Base-by-base conservation (phyloP, 495 filamentous ascomycete species). In the Acidiella bohemica region DNA sequence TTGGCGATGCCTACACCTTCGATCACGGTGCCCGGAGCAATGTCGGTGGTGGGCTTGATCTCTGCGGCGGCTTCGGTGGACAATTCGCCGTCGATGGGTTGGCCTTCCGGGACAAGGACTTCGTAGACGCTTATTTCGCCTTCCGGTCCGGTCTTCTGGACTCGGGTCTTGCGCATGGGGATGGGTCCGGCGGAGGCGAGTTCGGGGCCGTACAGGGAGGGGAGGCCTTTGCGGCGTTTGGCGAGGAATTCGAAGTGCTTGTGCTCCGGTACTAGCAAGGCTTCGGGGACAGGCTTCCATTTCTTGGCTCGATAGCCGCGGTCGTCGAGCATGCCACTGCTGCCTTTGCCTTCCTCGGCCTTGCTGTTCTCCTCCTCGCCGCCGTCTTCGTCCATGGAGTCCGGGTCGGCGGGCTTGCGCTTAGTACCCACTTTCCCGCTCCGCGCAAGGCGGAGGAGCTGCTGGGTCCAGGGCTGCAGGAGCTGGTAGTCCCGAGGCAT, bases 401-500 rank as follows among this genome's bases (percentile, higher is more conserved):
- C 46, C 16, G 76, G 72, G 27, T 67, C 59, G n/a, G n/a, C n/a
- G 5, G 45, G 21, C 16, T 55, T 57, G 12, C 62, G 56, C 27
- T 59, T 46, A 14, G 52, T 57, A 34, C 67, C 58, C 9, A 68
- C 57, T 21, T 65, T 58, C 28, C 67, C 65, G 37, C 60, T 55
- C 0, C 88, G 75, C 27, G 84, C 83, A 17, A 81, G 80, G 23
- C 84, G 76, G 0, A 96, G 69, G n/a, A 96, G 70, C 32, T 60
- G 51, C 54, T 87, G 81, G 26, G 75, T 86, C 60, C 81, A 77
- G 3, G 76, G 72, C 0, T 80, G 73, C 8, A 95, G 66, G 12
- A 94, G 65, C 49, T 85, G 76, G 28, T 76, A 81, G 56, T 96
- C 92, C 51, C 81, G 80, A 19, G 90, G 90, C 73, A 97, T 83